Percentiles rank a stretch among this genome's conserved stretches.
Evolutionary conservation across 2,329 filamentous ascomycete genomes (phyloP).

Genomic region (Ceratocystiopsis minuta): DNA sequence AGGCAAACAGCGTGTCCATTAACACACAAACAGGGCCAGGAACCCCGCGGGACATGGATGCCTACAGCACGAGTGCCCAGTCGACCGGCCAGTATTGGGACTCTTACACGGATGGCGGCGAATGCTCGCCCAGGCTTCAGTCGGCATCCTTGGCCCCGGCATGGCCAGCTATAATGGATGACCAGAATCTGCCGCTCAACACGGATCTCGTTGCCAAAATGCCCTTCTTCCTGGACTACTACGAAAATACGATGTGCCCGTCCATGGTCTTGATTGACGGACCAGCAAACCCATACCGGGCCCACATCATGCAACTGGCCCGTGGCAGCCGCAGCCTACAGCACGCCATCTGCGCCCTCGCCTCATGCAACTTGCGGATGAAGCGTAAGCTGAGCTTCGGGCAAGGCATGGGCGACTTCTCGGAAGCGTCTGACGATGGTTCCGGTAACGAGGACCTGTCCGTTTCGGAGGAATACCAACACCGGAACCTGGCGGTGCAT

Average conservation of each 20-base stretch:
- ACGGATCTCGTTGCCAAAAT: conserved; percentile 56
- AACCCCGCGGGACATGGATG: conserved; percentile 29
- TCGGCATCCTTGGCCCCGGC: conserved; percentile 15
- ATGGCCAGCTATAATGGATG: conserved; percentile 29
- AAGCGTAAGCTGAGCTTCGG: conserved; percentile 49
- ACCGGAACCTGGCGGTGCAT: conserved; percentile 60
- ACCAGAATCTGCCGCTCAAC: conserved; percentile 29
- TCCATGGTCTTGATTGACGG: conserved; percentile 84
- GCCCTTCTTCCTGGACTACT: conserved; percentile 83
- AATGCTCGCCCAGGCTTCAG: conserved; percentile 21
- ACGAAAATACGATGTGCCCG: conserved; percentile 79
- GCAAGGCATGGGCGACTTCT: conserved; percentile 32
- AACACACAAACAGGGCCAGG: conserved; percentile 1
- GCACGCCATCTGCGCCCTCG: conserved; percentile 77
- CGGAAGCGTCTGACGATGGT: conserved; percentile 19
- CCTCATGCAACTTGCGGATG: conserved; percentile 82
- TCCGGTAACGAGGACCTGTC: conserved; percentile 31
- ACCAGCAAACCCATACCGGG: conserved; percentile 68
- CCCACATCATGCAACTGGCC: conserved; percentile 64
- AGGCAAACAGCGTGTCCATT: background rate
- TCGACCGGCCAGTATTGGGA: conserved; percentile 31
- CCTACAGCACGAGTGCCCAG: conserved; percentile 31
- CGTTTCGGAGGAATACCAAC: conserved; percentile 65
- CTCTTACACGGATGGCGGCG: conserved; percentile 28
- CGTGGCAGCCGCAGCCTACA: conserved; percentile 66